phyloP scores from a whole-genome alignment of 2,329 filamentous ascomycete species.

The Claviceps digitariae region DNA sequence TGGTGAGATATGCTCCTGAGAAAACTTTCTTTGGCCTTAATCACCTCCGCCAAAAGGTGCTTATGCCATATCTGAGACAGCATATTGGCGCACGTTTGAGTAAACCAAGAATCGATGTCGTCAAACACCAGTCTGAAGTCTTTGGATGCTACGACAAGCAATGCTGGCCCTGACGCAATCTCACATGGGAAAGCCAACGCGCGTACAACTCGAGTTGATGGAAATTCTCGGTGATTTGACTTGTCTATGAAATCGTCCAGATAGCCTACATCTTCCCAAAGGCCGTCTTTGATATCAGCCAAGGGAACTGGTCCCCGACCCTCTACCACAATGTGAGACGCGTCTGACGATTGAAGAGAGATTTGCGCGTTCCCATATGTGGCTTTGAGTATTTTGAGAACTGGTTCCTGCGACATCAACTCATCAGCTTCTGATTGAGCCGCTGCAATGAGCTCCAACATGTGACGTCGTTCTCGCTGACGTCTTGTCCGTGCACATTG shows the following conservation, averaged over 20 bases:
- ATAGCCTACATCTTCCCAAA: conserved; percentile 30
- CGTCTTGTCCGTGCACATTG: conserved; percentile 23
- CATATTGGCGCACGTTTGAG: conserved; percentile 24
- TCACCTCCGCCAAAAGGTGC: conserved; percentile 23
- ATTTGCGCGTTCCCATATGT: neutral
- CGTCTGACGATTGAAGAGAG: conserved; percentile 7
- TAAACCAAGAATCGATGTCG: conserved; percentile 32
- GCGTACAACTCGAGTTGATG: conserved; percentile 19
- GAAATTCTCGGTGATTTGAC: conserved; percentile 19
- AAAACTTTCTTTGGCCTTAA: conserved; percentile 29
- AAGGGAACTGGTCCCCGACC: conserved; percentile 14
- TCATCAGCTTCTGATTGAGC: conserved; percentile 9
- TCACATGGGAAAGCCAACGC: conserved; percentile 23
- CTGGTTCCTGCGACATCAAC: neutral
- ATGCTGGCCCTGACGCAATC: conserved; percentile 16
- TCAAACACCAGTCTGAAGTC: conserved; percentile 31
- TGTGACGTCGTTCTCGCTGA: conserved; percentile 24
- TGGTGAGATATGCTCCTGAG: conserved; percentile 29
- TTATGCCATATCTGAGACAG: conserved; percentile 26
- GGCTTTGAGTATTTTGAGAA: neutral
- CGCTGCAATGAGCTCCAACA: conserved; percentile 21
- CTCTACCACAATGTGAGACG: conserved; percentile 8
- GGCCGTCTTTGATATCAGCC: conserved; percentile 20
- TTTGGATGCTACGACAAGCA: conserved; percentile 25
- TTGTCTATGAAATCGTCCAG: conserved; percentile 24